Evolutionary conservation across 768 basidiomycete species (phyloP).

Genomic region (Lactarius quietus): DNA sequence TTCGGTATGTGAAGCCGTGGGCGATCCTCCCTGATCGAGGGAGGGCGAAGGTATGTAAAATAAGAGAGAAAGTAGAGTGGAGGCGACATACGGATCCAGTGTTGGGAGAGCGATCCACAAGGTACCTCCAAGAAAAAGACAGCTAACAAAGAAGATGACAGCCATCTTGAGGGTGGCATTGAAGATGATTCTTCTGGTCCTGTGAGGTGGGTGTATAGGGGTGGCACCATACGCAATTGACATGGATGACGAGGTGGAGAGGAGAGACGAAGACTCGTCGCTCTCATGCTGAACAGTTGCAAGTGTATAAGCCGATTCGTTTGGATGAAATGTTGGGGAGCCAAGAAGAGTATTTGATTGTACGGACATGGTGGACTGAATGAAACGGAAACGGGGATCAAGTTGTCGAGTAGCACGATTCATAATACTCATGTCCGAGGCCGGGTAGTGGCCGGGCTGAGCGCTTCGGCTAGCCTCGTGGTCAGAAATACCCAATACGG

Average conservation of each 20-base stretch:
- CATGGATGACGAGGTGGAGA: constrained; percentile 38
- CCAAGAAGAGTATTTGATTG: constrained; percentile 6
- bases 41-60: not conserved
- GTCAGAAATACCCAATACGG: not conserved
- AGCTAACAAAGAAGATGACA: constrained; percentile 66
- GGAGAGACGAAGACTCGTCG: constrained; percentile 29
- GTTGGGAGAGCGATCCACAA: constrained; percentile 82
- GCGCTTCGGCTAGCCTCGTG: not conserved
- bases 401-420: not conserved
- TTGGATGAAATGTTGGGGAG: constrained; percentile 29
- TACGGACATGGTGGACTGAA: not conserved
- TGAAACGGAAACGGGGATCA: not conserved
- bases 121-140: constrained; percentile 64
- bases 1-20: constrained; percentile 78
- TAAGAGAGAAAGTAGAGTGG: constrained; percentile 14
- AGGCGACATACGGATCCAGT: constrained; percentile 63
- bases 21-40: constrained; percentile 61
- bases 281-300: constrained; percentile 44
- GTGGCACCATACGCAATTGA: constrained; percentile 20
- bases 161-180: constrained; percentile 84
- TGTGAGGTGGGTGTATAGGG: constrained; percentile 36
- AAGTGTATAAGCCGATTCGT: constrained; percentile 60
- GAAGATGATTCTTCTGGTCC: constrained; percentile 59
- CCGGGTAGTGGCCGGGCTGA: not conserved
- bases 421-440: constrained; percentile 1